A percentile compares a stretch with the other conserved stretches of the same genome.
These are phyloP conservation scores for Globomyces pollinis-pini DNA, from an alignment of 192 early-diverging fungal species.

Conservation along the genomic window DNA sequence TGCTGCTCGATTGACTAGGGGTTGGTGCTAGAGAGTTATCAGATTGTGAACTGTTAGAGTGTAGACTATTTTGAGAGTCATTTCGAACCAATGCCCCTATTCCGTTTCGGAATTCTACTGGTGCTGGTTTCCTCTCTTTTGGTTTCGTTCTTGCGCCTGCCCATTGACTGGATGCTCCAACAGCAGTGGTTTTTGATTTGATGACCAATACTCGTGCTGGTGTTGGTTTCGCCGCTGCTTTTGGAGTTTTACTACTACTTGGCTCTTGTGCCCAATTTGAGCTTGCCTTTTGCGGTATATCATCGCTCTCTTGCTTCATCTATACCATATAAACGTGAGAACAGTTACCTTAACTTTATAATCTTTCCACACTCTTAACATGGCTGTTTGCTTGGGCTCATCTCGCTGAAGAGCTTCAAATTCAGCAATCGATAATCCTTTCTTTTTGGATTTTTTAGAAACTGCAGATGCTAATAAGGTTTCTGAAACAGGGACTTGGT, in stretches of 20 bases:
- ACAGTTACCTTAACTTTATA: conserved; percentile 37
- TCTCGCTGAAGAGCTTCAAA: conserved; percentile 42
- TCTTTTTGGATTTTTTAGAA: conserved; percentile 17
- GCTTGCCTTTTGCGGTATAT: conserved; percentile 1
- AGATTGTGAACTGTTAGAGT: no score
- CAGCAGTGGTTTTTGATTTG: no score
- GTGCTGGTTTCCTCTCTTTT: no score
- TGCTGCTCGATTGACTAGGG: no score
- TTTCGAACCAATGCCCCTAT: no score
- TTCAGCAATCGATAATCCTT: conserved; percentile 35
- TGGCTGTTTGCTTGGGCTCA: conserved; percentile 44
- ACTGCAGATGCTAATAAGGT: neutral
- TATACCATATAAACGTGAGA: conserved; percentile 10
- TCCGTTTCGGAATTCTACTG: no score
- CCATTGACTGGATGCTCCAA: no score
- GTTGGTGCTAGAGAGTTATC: no score
- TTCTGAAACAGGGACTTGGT: neutral
- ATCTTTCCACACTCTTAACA: conserved; percentile 62
- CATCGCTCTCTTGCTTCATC: conserved; percentile 20
- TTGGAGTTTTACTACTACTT: conserved; percentile 22
- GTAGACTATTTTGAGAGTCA: no score
- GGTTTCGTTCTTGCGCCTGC: no score
- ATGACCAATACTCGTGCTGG: no score
- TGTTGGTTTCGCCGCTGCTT: conserved; percentile 16
- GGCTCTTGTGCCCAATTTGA: conserved; percentile 9